Base-by-base conservation (phyloP, 306 rosid genomes). In the Chamaecrista fasciculata region DNA sequence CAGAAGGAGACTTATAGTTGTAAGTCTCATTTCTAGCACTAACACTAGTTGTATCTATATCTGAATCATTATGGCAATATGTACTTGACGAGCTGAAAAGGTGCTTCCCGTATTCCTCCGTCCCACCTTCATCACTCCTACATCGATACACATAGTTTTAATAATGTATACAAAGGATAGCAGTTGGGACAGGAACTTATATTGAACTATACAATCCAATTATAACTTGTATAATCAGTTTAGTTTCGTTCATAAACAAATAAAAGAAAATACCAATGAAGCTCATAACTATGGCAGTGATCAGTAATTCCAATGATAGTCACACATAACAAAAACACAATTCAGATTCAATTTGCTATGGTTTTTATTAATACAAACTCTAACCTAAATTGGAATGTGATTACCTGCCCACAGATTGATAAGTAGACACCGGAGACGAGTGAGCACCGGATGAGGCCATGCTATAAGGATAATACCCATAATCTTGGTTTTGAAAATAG, bases 91-190 rank as follows among this genome's bases (percentile, higher is more conserved):
- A 89, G 82, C 93, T 79, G 82, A 72, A 85, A 75, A 66, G 67
- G 79, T 78, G 89, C 87, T 84, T 91, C 74, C 78, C 87, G 37
- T 79, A 87, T 79, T 91, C 91, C 75, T 84, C 96, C 8, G 57
- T 78, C 76, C 87, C 91, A 37, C 91, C 97, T 74, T 88, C 96
- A 36, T 34, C 65, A 5, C 96, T 87, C 95, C 99, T 95, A 76
- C 86, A 78, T 21, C 20, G 62, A 66, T 43, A 69, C 55, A 76
- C 37, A 70, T 10, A 39, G 47, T 66, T 57, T 70, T 78, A 72
- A 40, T 44, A 24, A 70, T 23, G 39, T 44, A 33, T 39, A 52
- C 36, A 23, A 24, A 15, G n/a, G 55, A 16, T 18, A 16, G 28
- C 11, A 3, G 39, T 9, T 12, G 4, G 6, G 18, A 6, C 31